phyloP scores from a whole-genome alignment of 2,329 filamentous ascomycete genomes.

The Monilinia vaccinii-corymbosi region DNA sequence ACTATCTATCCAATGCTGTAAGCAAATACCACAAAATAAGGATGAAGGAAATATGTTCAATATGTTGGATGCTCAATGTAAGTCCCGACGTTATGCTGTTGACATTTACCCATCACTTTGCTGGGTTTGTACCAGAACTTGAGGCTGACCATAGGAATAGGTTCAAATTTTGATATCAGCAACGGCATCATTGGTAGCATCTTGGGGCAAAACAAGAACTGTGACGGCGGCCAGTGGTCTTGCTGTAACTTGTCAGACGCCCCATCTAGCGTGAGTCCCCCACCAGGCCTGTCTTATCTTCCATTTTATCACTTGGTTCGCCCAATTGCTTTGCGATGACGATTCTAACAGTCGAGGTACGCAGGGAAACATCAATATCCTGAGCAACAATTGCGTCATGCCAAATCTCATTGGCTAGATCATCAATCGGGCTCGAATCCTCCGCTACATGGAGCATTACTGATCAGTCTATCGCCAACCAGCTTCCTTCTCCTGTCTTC shows the following conservation, averaged over 20 bases:
- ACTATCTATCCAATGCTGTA: slow-evolving; percentile 10
- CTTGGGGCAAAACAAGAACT: background rate
- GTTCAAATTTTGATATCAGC: background rate
- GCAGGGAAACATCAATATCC: background rate
- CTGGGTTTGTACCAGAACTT: background rate
- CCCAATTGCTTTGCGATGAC: slow-evolving; percentile 2
- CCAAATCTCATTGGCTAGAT: background rate
- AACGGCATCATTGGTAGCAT: background rate
- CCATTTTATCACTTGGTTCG: slow-evolving; percentile 3
- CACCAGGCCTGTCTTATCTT: background rate
- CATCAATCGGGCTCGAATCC: background rate
- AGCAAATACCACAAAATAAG: background rate
- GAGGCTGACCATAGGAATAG: background rate
- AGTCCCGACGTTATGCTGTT: background rate
- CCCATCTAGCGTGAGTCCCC: background rate
- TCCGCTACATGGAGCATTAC: background rate
- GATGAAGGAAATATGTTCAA: too few relatives aligned
- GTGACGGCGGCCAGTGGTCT: background rate
- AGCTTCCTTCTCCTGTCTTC: background rate
- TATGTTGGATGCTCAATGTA: background rate
- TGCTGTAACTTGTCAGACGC: background rate
- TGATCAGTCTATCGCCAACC: background rate
- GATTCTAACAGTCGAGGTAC: background rate
- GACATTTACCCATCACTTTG: background rate
- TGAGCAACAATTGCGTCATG: background rate